Percentiles rank a stretch among this genome's conserved stretches.
phyloP scores from a whole-genome alignment of 768 basidiomycete genomes.

The Suillus lakei region DNA sequence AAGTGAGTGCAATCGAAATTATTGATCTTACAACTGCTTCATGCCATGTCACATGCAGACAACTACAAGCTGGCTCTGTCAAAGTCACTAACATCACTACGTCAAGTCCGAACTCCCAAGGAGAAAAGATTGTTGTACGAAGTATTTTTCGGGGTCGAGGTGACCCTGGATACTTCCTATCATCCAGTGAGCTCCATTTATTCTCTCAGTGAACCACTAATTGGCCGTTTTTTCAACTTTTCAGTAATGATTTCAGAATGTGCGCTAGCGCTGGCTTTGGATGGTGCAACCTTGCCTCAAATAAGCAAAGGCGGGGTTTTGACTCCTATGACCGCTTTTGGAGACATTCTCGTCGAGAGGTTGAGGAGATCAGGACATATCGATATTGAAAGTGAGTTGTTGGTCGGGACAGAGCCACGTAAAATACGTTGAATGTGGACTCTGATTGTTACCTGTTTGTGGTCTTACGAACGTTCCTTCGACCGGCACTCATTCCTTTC shows the following conservation, averaged over 20 bases:
- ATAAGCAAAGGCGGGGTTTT: conserved; percentile 69
- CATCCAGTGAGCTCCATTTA: conserved; percentile 50
- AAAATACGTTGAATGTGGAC: conserved; percentile 9
- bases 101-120: conserved; percentile 49
- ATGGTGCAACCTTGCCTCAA: conserved; percentile 57
- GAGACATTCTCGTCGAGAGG: conserved; percentile 72
- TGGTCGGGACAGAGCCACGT: conserved; percentile 19
- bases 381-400: conserved; percentile 58
- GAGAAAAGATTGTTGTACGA: conserved; percentile 51
- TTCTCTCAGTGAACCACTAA: conserved; percentile 1
- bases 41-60: conserved; percentile 37
- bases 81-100: conserved; percentile 73
- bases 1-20: conserved; percentile 48
- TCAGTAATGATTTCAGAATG: conserved; percentile 79
- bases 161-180: conserved; percentile 76
- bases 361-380: conserved; percentile 62
- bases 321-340: conserved; percentile 84
- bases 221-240: conserved; percentile 10
- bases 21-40: background rate
- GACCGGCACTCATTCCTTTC: background rate
- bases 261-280: conserved; percentile 71
- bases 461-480: background rate
- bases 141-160: conserved; percentile 68
- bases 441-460: background rate
- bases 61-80: conserved; percentile 63